phyloP scores from a whole-genome alignment of 768 basidiomycete genomes.

The Royoungia palumana region DNA sequence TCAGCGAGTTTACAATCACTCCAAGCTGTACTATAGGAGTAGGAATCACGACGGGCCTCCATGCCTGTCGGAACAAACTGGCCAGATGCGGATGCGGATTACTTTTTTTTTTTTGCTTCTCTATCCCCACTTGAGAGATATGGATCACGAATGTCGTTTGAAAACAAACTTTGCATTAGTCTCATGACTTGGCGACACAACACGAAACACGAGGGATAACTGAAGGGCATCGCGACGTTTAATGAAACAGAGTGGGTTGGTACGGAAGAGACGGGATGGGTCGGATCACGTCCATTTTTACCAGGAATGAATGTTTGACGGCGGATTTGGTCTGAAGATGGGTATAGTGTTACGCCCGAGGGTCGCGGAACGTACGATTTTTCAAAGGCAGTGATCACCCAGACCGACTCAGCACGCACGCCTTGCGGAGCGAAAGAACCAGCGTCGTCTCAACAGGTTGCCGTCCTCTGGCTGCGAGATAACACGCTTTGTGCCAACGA shows the following conservation, averaged over 20 bases:
- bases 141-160: too few species aligned
- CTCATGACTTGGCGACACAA: background rate
- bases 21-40: conserved; percentile 22
- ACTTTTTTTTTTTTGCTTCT: background rate
- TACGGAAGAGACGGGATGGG: conserved; percentile 13
- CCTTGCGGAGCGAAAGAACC: conserved; percentile 7
- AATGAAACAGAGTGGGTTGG: background rate
- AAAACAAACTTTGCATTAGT: background rate
- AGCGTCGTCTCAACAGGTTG: background rate
- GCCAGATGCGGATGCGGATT: conserved; percentile 10
- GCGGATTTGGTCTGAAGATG: conserved; percentile 1
- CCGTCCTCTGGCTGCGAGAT: too few species aligned
- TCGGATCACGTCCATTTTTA: conserved; percentile 20
- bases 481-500: too few species aligned
- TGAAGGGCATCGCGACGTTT: background rate
- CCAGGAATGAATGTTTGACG: background rate
- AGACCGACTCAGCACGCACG: background rate
- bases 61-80: conserved; percentile 17
- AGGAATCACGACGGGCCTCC: conserved; percentile 24
- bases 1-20: background rate
- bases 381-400: conserved; percentile 11
- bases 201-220: conserved; percentile 2
- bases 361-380: conserved; percentile 4
- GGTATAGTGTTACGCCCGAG: conserved; percentile 14
- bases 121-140: too few species aligned